Evolutionary conservation across 2,329 filamentous ascomycete species (phyloP).

Genomic region (Paracamarosporium sp.): DNA sequence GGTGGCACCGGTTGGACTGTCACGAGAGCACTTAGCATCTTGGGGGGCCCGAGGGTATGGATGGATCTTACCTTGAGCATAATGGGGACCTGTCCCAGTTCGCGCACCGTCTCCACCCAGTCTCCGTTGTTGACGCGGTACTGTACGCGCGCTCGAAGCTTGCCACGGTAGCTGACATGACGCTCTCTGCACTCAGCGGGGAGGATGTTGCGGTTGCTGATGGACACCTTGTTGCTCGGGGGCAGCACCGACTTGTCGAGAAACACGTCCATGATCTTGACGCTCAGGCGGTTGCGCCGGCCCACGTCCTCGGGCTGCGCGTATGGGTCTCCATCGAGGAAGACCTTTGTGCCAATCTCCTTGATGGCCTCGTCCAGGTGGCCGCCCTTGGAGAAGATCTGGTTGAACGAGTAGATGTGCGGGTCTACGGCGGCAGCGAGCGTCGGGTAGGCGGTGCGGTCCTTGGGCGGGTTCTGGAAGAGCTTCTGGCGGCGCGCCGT

Average conservation of each 20-base stretch:
- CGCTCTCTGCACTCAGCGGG: constrained; percentile 94
- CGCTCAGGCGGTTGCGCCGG: constrained; percentile 74
- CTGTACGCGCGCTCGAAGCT: constrained; percentile 81
- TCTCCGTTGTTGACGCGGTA: constrained; percentile 88
- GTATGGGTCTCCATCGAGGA: constrained; percentile 76
- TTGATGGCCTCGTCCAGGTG: constrained; percentile 76
- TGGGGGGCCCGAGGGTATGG: constrained; percentile 14
- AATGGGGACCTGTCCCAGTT: constrained; percentile 87
- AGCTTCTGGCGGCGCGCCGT: constrained; percentile 85
- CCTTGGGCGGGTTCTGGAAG: constrained; percentile 86
- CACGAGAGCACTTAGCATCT: constrained; percentile 32
- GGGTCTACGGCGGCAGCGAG: constrained; percentile 86
- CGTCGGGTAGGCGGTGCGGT: constrained; percentile 85
- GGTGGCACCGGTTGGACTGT: constrained; percentile 87
- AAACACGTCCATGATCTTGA: constrained; percentile 81
- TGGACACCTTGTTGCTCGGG: constrained; percentile 80
- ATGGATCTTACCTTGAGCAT: constrained; percentile 78
- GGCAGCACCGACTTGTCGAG: constrained; percentile 84
- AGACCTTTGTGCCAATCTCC: constrained; percentile 90
- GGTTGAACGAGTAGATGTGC: constrained; percentile 96
- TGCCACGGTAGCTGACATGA: constrained; percentile 88
- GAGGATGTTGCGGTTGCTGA: constrained; percentile 80
- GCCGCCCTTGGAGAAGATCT: constrained; percentile 77
- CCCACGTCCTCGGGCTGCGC: constrained; percentile 61
- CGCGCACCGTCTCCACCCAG: constrained; percentile 79